Evolutionary conservation across 495 filamentous ascomycete species (phyloP).

Genomic region (Halenospora varia): DNA sequence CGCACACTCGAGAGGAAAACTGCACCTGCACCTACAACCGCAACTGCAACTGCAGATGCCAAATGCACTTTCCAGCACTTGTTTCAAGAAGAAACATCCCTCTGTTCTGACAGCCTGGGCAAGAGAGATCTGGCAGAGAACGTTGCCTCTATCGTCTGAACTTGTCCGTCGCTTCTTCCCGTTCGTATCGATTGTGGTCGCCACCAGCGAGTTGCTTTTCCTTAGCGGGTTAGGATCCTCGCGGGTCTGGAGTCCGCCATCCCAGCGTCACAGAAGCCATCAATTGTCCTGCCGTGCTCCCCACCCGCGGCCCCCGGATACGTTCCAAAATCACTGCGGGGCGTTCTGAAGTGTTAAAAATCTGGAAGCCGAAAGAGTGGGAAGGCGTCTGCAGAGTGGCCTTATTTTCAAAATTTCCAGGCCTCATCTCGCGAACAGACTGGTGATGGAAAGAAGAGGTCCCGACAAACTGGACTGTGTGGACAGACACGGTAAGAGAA

Average conservation of each 20-base stretch:
- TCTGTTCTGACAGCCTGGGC: background rate
- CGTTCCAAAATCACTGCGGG: background rate
- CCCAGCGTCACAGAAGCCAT: background rate
- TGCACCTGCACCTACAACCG: background rate
- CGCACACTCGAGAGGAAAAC: background rate
- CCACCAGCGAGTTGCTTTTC: background rate
- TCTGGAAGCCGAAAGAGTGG: background rate
- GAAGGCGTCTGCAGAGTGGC: background rate
- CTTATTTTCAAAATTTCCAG: background rate
- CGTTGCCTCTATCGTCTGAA: background rate
- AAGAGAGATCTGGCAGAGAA: background rate
- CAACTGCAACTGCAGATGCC: background rate
- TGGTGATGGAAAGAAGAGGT: background rate
- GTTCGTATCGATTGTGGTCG: constrained; percentile 8
- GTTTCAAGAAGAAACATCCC: background rate
- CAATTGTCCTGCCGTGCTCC: background rate
- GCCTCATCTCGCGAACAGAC: background rate
- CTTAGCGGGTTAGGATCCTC: background rate
- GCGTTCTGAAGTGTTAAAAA: background rate
- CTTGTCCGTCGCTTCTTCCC: constrained; percentile 9
- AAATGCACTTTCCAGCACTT: background rate
- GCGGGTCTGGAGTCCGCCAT: background rate
- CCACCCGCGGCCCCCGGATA: constrained; percentile 18
- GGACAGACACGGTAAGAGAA: background rate
- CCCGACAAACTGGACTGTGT: background rate